phyloP scores from a whole-genome alignment of 805 yeast species.

The Saccharomycopsis selenospora region DNA sequence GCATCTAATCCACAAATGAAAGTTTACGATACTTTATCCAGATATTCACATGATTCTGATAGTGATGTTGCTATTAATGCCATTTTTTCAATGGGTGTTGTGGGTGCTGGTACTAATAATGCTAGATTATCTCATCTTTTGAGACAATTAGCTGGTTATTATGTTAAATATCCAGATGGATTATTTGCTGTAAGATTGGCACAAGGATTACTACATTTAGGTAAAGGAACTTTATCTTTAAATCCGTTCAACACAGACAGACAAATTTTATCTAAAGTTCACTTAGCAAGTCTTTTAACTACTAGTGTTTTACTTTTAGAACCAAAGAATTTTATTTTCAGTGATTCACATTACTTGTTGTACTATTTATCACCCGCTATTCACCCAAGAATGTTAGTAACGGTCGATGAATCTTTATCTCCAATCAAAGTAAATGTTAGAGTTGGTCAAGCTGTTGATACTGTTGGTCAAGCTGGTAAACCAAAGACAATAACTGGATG shows the following conservation, averaged over 20 bases:
- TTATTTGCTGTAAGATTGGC: constrained; percentile 89
- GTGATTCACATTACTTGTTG: constrained; percentile 70
- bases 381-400: constrained; percentile 86
- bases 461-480: constrained; percentile 98
- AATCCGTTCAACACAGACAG: constrained; percentile 88
- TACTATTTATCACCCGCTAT: constrained; percentile 83
- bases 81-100: constrained; percentile 93
- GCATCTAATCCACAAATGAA: constrained; percentile 95
- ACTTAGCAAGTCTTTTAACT: constrained; percentile 83
- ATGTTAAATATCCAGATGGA: constrained; percentile 82
- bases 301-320: constrained; percentile 77
- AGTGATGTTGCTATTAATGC: constrained; percentile 91
- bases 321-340: constrained; percentile 75
- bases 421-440: constrained; percentile 94
- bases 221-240: constrained; percentile 90
- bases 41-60: constrained; percentile 95
- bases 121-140: constrained; percentile 95
- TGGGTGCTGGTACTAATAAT: constrained; percentile 98
- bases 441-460: constrained; percentile 98
- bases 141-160: constrained; percentile 91
- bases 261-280: constrained; percentile 76
- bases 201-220: constrained; percentile 90
- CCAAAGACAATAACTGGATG: constrained; percentile 99
- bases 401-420: constrained; percentile 78
- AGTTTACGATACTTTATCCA: constrained; percentile 90